Evolutionary conservation across 257 asterid genomes (phyloP).

Genomic region (Nicotiana sylvestris): DNA sequence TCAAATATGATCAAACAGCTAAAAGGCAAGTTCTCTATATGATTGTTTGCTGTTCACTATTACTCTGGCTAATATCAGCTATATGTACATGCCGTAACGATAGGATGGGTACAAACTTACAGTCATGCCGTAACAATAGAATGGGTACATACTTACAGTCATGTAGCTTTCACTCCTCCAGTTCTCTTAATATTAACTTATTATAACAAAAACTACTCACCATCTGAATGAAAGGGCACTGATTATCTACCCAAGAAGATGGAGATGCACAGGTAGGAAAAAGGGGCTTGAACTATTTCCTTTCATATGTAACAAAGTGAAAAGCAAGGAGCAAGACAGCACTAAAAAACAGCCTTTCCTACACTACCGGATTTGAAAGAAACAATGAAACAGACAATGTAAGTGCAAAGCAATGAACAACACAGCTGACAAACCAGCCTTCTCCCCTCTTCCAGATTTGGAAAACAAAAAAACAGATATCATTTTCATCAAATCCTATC

Average conservation of each 20-base stretch:
- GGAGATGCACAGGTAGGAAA: neutral
- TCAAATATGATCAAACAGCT: neutral
- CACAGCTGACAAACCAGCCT: neutral
- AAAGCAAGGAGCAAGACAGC: constrained; percentile 1
- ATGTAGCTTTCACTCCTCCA: neutral
- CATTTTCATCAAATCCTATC: constrained; percentile 1
- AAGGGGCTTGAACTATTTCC: neutral
- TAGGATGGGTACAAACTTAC: neutral
- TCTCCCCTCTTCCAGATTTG: neutral
- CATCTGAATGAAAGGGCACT: neutral
- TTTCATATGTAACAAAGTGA: neutral
- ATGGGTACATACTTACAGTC: neutral
- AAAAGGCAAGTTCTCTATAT: neutral
- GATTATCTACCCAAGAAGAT: neutral
- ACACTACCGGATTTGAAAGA: neutral
- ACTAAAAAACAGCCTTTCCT: neutral
- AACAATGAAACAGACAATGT: neutral
- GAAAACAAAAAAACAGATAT: neutral
- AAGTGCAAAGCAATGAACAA: neutral
- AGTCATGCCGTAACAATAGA: neutral
- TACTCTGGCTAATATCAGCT: neutral
- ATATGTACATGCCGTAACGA: neutral
- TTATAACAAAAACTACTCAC: neutral
- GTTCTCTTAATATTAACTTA: neutral
- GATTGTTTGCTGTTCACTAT: neutral